Base-by-base conservation (phyloP, 2,329 filamentous ascomycete genomes). In the Phialophora tarda region DNA sequence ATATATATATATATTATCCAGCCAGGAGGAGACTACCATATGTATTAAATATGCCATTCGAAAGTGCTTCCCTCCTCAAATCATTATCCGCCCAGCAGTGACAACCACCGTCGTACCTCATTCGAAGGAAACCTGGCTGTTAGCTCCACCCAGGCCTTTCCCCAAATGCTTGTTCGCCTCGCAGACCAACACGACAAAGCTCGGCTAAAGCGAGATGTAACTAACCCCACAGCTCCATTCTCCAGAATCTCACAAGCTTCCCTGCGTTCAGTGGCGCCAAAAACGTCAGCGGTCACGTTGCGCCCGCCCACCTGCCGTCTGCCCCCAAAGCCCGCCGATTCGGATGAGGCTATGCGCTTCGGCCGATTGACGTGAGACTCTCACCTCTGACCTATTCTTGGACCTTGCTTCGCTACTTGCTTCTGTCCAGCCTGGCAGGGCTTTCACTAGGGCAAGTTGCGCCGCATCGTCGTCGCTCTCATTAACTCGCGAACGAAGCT, bases 321-420 rank as follows among this genome's bases (percentile, higher is more conserved):
- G 26, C n/a, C 48, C 23, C 23, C 26, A 23, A 24, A 14, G 48
- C 48, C 17, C 17, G 17, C 38, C 6, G 38, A 7, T 44, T 17
- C 38, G 17, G 14, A 21, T n/a, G 14, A n/a, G 14, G 38, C 38
- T 44, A 44, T 44, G 24, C 53, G 48, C 53, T 55, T 34, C 28
- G 17, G 28, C 6, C 28, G 2, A 21, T 34, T 21, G 53, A 30
- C 82, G 51, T 30, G 17, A 30, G 53, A 55, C 26, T 55, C 28
- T 55, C 28, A 55, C 28, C 28, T 30, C 17, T 55, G 34, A 62
- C 51, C 60, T 62, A 62, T 62, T 56, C 60, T 62, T 62, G 51
- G 60, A 48, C 6, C 28, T 32, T 34, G 30, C 23, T 44, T 30
- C 11, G 11, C 34, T 56, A 44, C 38, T n/a, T 44, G 5, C 14